phyloP scores from a whole-genome alignment of 331 rosid species.

The Stylosanthes scabra region DNA sequence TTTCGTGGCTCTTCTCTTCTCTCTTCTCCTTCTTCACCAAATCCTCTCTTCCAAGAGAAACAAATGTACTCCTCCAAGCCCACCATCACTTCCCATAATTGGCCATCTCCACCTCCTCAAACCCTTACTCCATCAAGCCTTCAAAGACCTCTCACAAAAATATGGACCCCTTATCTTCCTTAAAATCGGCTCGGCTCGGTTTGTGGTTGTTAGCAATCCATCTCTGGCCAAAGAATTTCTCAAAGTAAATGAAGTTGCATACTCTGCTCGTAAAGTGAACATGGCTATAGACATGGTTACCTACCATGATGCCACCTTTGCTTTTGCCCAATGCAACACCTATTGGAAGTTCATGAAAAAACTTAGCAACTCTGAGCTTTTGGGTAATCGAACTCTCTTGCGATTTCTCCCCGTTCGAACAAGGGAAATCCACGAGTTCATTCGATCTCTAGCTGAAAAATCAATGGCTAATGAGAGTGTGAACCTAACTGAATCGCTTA shows the following conservation, averaged over 20 bases:
- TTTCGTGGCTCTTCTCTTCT: background rate
- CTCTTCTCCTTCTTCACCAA: conserved; percentile 22
- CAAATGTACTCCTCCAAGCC: conserved; percentile 39
- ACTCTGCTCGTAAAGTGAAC: conserved; percentile 37
- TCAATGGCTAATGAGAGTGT: conserved; percentile 32
- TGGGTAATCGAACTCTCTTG: conserved; percentile 44
- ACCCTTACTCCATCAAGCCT: conserved; percentile 60
- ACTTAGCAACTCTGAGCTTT: conserved; percentile 53
- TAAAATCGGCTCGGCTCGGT: conserved; percentile 51
- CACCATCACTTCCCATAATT: conserved; percentile 44
- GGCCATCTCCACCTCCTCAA: conserved; percentile 71
- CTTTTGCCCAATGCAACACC: conserved; percentile 58
- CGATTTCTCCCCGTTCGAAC: conserved; percentile 36
- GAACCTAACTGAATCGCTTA: conserved; percentile 46
- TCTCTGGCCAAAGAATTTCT: conserved; percentile 57
- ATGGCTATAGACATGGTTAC: conserved; percentile 45
- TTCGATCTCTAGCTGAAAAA: conserved; percentile 25
- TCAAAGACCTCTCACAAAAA: conserved; percentile 42
- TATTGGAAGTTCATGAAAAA: conserved; percentile 64
- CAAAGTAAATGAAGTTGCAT: conserved; percentile 51
- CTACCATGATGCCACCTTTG: conserved; percentile 50
- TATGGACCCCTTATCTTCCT: conserved; percentile 60
- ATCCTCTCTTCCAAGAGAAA: background rate
- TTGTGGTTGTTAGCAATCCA: conserved; percentile 48
- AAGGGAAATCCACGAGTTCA: conserved; percentile 31